Evolutionary conservation across 106 monocot species (phyloP).

Genomic region (Posidonia australis): DNA sequence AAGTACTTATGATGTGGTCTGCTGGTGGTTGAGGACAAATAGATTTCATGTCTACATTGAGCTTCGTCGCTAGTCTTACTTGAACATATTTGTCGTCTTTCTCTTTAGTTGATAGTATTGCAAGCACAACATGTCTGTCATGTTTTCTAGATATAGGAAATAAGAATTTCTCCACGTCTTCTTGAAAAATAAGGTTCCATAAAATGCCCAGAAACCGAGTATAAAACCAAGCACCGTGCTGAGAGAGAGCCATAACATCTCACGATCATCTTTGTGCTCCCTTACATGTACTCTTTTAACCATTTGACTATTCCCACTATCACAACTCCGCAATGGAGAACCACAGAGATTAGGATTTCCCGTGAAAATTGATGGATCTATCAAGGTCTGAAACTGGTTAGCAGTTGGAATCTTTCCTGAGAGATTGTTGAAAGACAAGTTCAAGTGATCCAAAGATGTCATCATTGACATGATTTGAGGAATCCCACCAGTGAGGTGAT

Average conservation of each 20-base stretch:
- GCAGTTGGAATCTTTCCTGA: constrained; percentile 19
- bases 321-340: neutral
- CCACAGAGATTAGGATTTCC: constrained; percentile 32
- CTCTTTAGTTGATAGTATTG: too few species aligned
- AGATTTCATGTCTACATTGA: too few species aligned
- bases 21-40: too few species aligned
- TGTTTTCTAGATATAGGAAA: constrained; percentile 10
- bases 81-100: too few species aligned
- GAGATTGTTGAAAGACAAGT: constrained; percentile 25
- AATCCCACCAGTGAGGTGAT: constrained; percentile 21
- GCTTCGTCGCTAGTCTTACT: too few species aligned
- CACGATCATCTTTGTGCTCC: neutral
- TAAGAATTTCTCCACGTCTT: constrained; percentile 4
- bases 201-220: constrained; percentile 5
- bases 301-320: neutral
- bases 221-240: neutral
- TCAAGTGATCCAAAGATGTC: constrained; percentile 12
- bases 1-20: too few species aligned
- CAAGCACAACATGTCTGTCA: too few species aligned
- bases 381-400: constrained; percentile 7
- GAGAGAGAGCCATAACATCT: neutral
- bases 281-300: neutral
- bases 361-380: constrained; percentile 10
- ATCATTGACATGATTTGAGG: constrained; percentile 13
- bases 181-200: constrained; percentile 3